Base-by-base conservation (phyloP, 192 early-diverging fungal species). In the Podila epicladia region DNA sequence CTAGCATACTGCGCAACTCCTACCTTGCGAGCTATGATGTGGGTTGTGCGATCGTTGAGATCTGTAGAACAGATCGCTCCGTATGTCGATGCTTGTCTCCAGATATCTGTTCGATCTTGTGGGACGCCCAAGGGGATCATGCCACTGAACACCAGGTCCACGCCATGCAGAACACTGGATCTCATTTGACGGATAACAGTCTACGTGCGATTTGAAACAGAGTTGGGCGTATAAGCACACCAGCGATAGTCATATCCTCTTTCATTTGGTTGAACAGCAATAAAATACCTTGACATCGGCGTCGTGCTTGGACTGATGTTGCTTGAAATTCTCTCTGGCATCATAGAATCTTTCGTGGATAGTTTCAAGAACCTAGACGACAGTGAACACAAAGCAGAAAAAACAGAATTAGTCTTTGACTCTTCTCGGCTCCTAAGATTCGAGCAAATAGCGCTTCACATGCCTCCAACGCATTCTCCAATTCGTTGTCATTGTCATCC, bases 21-120 rank as follows among this genome's bases (percentile, higher is more conserved):
- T 88, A 93, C 92, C 74, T 95, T 93, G 7, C 90, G 90, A 17
- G 96, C 94, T 49, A 99, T 90, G 11, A 99, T 86, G 75, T 99
- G 98, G 0, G 98, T 98, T 9, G 94, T 90, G 22, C 80, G 71
- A 7, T 70, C 68, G 22, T 80, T 85, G 19, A 97, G 58, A 9
- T 94, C 89, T 0, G 73, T 72, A 3, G 84, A 89, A 75, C 95
- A 96, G 32, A 74, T 75, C 0, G 96, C 98, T 5, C 98, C 98
- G 88, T 97, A 98, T 20, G 83, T 83, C 38, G 65, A 64, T 11
- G 97, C 97, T 65, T 91, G 86, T 33, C 84, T 87, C 95, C 97
- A 97, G 45, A 95, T 84, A 32, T 97, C 95, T 24, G 92, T 89
- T 22, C 88, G 86, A 15, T 86, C 82, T 5, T 87, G 87, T 45